Evolutionary conservation across 371 early-diverging fungal genomes (phyloP), one percentile per base, ranked within the genome.

Genomic region (Aphelidium insulamus): DNA sequence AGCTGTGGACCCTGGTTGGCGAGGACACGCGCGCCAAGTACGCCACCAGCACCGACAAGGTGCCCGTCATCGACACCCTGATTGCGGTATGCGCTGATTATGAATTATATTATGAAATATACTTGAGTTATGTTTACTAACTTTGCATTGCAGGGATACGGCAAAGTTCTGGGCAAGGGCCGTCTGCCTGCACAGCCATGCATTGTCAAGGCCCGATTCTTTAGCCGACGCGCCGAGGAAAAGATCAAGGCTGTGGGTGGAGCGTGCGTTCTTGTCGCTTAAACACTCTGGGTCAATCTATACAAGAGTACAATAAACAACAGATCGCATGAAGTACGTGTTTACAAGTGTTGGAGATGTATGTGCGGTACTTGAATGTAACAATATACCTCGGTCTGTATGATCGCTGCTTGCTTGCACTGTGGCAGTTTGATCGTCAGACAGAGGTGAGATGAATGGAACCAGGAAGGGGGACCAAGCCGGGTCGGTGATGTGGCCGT

Each of bases 221-320:
- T 98, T 62, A 81, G 84, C 46, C 64, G 69, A 44, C 65, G 69
- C 49, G 99, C 99, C 39, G 97, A 95, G 65, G 66, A 84, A 58
- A 95, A 97, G 81, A 97, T 99, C 68, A 87, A 88, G 68, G 78
- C 63, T 44, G 87, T 75, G 50, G 99, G 99, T 64, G 99, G 99
- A 61, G 79, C 54, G 52, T 72, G 69, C 46, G 68, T 69, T 54
- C 70, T 75, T 21, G 44, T 67, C 36, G 74, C 70, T 26, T 74
- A 68, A 57, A 29, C n/a, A n/a, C n/a, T n/a, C n/a, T n/a, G n/a
- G n/a, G n/a, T n/a, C n/a, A n/a, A n/a, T n/a, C n/a, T n/a, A n/a
- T n/a, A n/a, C n/a, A n/a, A n/a, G n/a, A n/a, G n/a, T n/a, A n/a
- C n/a, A n/a, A n/a, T n/a, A n/a, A n/a, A n/a, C n/a, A n/a, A n/a